Conservation (phyloP, 2,329 filamentous ascomycete species). For the Camillea tinctor region DNA sequence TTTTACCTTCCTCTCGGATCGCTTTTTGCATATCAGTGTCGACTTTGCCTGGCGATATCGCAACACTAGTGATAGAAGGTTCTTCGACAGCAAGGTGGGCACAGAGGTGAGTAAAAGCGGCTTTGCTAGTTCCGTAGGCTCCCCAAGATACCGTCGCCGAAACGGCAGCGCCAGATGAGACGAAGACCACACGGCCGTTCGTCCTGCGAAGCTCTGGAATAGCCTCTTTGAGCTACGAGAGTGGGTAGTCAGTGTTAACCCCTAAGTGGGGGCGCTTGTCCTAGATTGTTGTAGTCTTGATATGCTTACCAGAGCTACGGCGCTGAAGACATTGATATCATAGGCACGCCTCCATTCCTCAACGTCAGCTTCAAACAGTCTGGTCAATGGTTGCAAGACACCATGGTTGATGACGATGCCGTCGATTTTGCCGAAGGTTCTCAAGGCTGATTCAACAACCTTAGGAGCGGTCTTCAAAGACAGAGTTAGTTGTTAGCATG, state of each 20-base stretch:
- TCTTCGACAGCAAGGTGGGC: constrained; percentile 75
- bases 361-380: constrained; percentile 63
- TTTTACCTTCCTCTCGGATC: constrained; percentile 61
- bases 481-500: constrained; percentile 5
- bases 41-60: constrained; percentile 76
- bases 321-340: constrained; percentile 85
- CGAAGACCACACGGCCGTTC: constrained; percentile 71
- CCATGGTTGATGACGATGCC: constrained; percentile 88
- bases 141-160: constrained; percentile 72
- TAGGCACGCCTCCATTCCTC: constrained; percentile 76
- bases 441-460: constrained; percentile 63
- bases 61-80: constrained; percentile 68
- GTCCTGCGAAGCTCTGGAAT: constrained; percentile 66
- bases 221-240: constrained; percentile 63
- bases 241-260: constrained; percentile 33
- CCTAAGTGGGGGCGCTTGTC: constrained; percentile 2
- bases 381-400: constrained; percentile 70
- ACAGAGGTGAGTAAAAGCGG: constrained; percentile 77
- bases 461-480: constrained; percentile 51
- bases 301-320: constrained; percentile 67
- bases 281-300: too few relatives aligned
- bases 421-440: constrained; percentile 72
- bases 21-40: constrained; percentile 90
- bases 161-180: constrained; percentile 74
- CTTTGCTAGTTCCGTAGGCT: constrained; percentile 79